phyloP scores from a whole-genome alignment of 148 eudicot species.

The Spergularia bocconei region DNA sequence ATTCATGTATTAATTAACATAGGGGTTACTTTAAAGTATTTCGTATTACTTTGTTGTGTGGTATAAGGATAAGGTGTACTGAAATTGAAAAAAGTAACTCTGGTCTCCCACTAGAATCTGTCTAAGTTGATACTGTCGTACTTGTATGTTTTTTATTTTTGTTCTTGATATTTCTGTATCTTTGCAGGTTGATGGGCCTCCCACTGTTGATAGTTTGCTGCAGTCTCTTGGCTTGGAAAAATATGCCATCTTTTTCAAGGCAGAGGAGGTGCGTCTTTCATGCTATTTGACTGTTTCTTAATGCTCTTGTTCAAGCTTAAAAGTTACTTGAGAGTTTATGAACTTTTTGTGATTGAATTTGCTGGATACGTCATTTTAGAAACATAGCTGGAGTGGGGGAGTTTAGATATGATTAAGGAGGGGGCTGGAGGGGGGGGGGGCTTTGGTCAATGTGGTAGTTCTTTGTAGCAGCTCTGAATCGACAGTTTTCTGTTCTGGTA shows the following conservation, averaged over 20 bases:
- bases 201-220: slow-evolving; percentile 69
- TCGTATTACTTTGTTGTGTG: neutral
- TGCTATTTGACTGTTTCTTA: slow-evolving; percentile 6
- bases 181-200: slow-evolving; percentile 55
- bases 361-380: neutral
- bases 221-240: slow-evolving; percentile 69
- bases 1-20: neutral
- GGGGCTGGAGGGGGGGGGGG: neutral
- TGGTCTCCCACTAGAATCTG: neutral
- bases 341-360: neutral
- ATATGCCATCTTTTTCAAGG: slow-evolving; percentile 64
- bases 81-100: neutral
- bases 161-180: slow-evolving; percentile 11
- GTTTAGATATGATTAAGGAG: neutral
- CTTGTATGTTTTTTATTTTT: slow-evolving; percentile 15
- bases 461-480: neutral
- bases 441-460: neutral
- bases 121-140: neutral
- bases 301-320: neutral
- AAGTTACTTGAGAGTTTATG: neutral
- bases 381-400: neutral
- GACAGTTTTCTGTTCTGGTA: neutral
- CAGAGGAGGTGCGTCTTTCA: slow-evolving; percentile 68
- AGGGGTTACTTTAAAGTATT: neutral
- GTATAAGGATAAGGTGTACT: neutral